Conservation (phyloP, 805 yeast genomes). For the Candida suzukii region DNA sequence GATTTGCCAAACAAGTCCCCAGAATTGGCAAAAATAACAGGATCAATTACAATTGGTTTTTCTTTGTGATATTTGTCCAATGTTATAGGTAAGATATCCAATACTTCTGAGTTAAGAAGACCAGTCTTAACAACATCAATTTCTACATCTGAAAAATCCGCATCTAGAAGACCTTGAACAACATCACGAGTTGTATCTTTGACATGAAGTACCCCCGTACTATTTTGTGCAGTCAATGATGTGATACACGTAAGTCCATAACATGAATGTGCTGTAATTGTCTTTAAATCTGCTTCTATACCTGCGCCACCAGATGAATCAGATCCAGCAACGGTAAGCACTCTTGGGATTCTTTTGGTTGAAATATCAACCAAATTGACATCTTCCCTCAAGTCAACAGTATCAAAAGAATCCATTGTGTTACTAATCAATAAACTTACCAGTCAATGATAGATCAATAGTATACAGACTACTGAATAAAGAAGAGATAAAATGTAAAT, state of each 20-base stretch:
- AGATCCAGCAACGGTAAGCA: constrained; percentile 60
- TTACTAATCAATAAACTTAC: no score
- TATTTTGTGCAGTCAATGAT: constrained; percentile 80
- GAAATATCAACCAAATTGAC: not conserved
- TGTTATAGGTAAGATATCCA: constrained; percentile 34
- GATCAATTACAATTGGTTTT: constrained; percentile 59
- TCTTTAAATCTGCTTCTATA: constrained; percentile 82
- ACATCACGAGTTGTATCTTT: constrained; percentile 37
- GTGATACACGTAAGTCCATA: constrained; percentile 74
- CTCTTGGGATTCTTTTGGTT: constrained; percentile 25
- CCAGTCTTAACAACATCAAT: constrained; percentile 75
- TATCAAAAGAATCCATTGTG: no score
- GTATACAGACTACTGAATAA: no score
- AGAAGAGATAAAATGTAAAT: no score
- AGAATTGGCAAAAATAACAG: constrained; percentile 77
- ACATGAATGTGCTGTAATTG: constrained; percentile 71
- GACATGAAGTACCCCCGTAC: constrained; percentile 36
- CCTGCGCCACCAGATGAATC: constrained; percentile 94
- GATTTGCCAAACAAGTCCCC: constrained; percentile 53
- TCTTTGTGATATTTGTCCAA: constrained; percentile 23
- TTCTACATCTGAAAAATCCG: constrained; percentile 53
- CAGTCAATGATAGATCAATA: no score
- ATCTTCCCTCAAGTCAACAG: not conserved
- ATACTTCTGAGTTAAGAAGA: constrained; percentile 52
- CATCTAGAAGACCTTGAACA: constrained; percentile 43